phyloP scores from a whole-genome alignment of 2,329 filamentous ascomycete species.

The Beauveria sp. region DNA sequence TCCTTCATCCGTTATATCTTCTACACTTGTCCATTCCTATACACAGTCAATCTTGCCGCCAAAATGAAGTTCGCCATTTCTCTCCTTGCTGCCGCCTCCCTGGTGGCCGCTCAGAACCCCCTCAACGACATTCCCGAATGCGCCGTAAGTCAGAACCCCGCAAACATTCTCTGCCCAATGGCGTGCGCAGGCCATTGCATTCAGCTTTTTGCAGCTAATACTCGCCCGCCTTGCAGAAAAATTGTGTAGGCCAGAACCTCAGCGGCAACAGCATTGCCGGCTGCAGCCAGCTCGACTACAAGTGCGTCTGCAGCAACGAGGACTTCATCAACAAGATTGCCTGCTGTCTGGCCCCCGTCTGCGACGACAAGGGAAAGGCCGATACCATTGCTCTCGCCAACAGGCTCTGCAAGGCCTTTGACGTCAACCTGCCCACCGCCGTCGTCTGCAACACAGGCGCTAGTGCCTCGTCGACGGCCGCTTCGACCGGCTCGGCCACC shows the following conservation, averaged over 20 bases:
- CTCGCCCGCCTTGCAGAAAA: conserved; percentile 5
- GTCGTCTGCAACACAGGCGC: conserved; percentile 27
- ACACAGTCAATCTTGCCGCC: neutral
- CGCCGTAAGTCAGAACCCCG: conserved; percentile 26
- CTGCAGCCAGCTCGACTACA: conserved; percentile 31
- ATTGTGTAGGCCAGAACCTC: conserved; percentile 27
- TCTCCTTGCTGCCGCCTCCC: conserved; percentile 22
- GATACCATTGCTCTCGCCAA: conserved; percentile 30
- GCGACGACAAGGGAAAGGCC: conserved; percentile 25
- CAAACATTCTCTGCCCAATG: neutral
- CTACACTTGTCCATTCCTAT: neutral
- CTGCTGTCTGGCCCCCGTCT: conserved; percentile 32
- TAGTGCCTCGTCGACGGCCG: neutral
- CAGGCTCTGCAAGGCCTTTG: conserved; percentile 29
- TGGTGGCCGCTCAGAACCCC: conserved; percentile 26
- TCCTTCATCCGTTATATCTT: neutral
- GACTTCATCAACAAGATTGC: conserved; percentile 33
- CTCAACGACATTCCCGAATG: conserved; percentile 27
- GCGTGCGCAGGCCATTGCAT: neutral
- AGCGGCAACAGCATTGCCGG: conserved; percentile 27
- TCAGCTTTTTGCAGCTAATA: neutral
- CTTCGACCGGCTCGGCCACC: neutral
- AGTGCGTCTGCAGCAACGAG: conserved; percentile 34
- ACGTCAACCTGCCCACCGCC: conserved; percentile 28
- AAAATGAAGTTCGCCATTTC: conserved; percentile 30